Conservation (phyloP, 164 flowering plant species). For the Aristolochia californica region DNA sequence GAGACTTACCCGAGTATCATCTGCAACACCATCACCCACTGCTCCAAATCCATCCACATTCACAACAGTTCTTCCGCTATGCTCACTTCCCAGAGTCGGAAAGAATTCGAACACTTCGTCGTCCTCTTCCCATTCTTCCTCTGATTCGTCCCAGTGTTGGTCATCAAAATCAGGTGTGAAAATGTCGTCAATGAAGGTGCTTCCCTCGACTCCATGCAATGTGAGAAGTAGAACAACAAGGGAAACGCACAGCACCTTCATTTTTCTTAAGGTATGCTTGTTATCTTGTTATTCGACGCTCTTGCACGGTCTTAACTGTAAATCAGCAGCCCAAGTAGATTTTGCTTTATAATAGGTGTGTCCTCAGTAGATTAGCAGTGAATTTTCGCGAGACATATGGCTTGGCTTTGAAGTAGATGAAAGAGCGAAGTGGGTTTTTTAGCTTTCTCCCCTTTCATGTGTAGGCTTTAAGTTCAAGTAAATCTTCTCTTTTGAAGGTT, state of each 20-base stretch:
- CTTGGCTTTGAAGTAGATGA: constrained; percentile 75
- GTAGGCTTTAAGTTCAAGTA: constrained; percentile 64
- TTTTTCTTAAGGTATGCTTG: too few species aligned
- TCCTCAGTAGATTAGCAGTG: constrained; percentile 23
- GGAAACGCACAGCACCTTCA: constrained; percentile 3
- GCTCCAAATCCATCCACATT: constrained; percentile 90
- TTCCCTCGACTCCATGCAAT: constrained; percentile 26
- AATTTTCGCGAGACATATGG: constrained; percentile 34
- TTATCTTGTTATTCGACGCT: neutral
- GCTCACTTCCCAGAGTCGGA: constrained; percentile 32
- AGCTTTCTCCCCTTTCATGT: constrained; percentile 15
- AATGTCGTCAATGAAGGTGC: constrained; percentile 10
- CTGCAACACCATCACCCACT: constrained; percentile 82
- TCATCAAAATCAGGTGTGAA: constrained; percentile 27
- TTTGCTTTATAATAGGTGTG: constrained; percentile 35
- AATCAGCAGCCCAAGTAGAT: too few species aligned
- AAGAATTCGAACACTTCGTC: neutral
- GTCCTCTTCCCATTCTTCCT: constrained; percentile 29
- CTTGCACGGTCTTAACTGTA: constrained; percentile 12
- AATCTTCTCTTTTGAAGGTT: too few species aligned
- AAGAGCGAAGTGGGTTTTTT: constrained; percentile 19
- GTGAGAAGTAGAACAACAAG: constrained; percentile 32
- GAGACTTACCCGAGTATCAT: constrained; percentile 96
- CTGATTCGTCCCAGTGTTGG: constrained; percentile 29
- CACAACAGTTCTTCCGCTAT: constrained; percentile 42